A percentile compares a stretch with the other conserved stretches of the same genome.
phyloP scores from a whole-genome alignment of 305 asterid species.

The Solanum aculeatissimum region DNA sequence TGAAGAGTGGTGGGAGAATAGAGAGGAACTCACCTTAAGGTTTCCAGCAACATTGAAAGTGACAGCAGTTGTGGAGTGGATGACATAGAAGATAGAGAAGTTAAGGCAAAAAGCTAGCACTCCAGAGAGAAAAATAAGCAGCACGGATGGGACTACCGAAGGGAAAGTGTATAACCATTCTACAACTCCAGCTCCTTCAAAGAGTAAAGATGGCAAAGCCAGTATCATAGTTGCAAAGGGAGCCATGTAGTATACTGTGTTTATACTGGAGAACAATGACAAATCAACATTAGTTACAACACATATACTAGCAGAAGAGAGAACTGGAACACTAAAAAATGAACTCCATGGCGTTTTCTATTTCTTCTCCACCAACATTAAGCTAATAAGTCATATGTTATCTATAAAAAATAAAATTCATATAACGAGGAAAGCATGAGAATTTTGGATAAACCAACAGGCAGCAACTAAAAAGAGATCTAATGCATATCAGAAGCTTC shows the following conservation, averaged over 20 bases:
- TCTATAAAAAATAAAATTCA: background rate
- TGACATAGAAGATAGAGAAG: slow-evolving; percentile 82
- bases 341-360: background rate
- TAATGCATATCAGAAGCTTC: background rate
- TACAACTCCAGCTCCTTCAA: slow-evolving; percentile 67
- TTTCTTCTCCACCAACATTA: background rate
- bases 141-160: slow-evolving; percentile 36
- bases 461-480: background rate
- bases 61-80: slow-evolving; percentile 89
- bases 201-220: slow-evolving; percentile 61
- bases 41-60: slow-evolving; percentile 94
- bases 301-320: background rate
- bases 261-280: slow-evolving; percentile 39
- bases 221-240: slow-evolving; percentile 84
- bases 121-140: slow-evolving; percentile 70
- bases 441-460: background rate
- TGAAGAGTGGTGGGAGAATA: background rate
- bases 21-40: slow-evolving; percentile 48
- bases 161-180: slow-evolving; percentile 57
- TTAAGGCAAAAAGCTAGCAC: slow-evolving; percentile 75
- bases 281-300: background rate
- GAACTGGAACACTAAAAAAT: background rate
- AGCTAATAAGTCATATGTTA: background rate
- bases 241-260: slow-evolving; percentile 93
- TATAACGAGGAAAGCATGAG: background rate